These are phyloP conservation scores for Bolboschoenus planiculmis DNA, from an alignment of 176 grass and related monocot genomes.

Conservation along the genomic window DNA sequence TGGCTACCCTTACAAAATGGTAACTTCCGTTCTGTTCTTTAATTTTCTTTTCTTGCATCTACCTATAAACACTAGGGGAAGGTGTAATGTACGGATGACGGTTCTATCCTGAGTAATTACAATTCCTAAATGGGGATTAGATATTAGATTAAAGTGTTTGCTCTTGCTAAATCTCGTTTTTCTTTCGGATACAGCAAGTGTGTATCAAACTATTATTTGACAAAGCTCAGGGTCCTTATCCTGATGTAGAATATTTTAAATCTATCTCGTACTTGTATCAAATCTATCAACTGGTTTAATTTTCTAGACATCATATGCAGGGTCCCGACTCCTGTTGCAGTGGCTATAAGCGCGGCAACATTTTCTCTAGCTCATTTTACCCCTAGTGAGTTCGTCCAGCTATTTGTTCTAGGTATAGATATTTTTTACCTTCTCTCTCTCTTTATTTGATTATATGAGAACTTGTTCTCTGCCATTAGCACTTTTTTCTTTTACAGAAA, in stretches of 20 bases:
- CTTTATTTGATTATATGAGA: not conserved
- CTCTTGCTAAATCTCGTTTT: not conserved
- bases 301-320: constrained; percentile 32
- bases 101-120: not conserved
- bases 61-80: not conserved
- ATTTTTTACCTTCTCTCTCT: not conserved
- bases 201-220: not conserved
- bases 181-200: not conserved
- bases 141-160: not conserved
- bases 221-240: not conserved
- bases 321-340: constrained; percentile 75
- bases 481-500: not conserved
- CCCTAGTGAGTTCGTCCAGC: constrained; percentile 81
- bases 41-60: not conserved
- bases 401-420: constrained; percentile 76
- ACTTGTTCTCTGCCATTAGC: not conserved
- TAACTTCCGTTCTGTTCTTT: constrained; percentile 15
- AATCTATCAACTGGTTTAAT: constrained; percentile 3
- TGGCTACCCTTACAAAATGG: constrained; percentile 92
- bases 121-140: not conserved
- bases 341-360: constrained; percentile 65
- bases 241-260: constrained; percentile 15
- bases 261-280: constrained; percentile 3
- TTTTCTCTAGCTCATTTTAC: constrained; percentile 88
- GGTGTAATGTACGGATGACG: not conserved